These are phyloP conservation scores for Eucalyptus cladocalyx DNA, from an alignment of 345 rosid genomes.

Conservation along the genomic window DNA sequence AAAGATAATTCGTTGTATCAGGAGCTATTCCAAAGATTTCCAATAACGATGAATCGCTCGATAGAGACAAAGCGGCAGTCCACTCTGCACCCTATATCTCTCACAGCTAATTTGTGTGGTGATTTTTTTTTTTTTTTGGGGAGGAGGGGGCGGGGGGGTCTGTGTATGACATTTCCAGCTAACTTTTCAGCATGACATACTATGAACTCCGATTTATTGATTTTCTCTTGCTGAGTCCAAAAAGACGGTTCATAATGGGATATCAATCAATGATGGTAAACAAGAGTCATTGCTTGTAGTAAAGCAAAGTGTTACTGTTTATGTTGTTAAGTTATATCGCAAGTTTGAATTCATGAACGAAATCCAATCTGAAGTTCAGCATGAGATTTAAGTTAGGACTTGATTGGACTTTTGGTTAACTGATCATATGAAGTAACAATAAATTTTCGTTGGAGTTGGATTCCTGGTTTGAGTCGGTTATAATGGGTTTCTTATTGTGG, in stretches of 20 bases:
- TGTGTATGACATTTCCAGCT: too few relatives aligned
- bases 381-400: neutral
- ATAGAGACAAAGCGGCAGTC: neutral
- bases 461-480: neutral
- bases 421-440: neutral
- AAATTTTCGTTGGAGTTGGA: neutral
- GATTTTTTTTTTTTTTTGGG: too few relatives aligned
- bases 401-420: neutral
- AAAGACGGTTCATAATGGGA: neutral
- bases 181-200: neutral
- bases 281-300: neutral
- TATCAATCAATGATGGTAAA: neutral
- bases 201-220: neutral
- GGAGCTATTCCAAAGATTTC: neutral
- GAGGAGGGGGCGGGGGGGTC: too few relatives aligned
- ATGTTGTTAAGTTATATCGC: too few relatives aligned
- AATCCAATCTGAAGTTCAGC: neutral
- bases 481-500: neutral
- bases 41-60: neutral
- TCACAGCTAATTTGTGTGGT: too few relatives aligned
- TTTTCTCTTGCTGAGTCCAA: neutral
- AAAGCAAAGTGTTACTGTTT: neutral
- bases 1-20: neutral
- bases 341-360: neutral
- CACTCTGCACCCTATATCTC: neutral